Evolutionary conservation across 108 stramenopile species (phyloP).

Genomic region (Cylindrotheca closterium): DNA sequence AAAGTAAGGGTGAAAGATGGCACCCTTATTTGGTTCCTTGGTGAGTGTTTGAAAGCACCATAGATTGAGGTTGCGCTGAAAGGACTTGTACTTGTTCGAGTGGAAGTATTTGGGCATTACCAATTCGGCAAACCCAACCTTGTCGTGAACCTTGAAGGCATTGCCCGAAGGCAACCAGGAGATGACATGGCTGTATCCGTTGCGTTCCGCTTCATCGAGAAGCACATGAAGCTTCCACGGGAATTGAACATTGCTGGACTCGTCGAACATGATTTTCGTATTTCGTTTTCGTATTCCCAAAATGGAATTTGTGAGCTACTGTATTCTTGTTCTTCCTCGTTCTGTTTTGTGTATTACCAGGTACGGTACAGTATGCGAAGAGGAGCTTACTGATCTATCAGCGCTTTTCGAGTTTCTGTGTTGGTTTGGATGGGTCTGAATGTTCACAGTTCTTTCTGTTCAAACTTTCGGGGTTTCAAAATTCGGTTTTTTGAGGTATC

Average conservation of each 20-base stretch:
- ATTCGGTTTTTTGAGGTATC: too few species aligned
- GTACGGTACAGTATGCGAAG: too few species aligned
- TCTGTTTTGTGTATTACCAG: too few species aligned
- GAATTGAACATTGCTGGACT: slow-evolving; percentile 9
- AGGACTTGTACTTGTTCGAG: slow-evolving; percentile 68
- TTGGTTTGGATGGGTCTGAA: too few species aligned
- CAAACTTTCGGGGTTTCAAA: too few species aligned
- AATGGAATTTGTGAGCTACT: too few species aligned
- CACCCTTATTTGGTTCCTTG: slow-evolving; percentile 26
- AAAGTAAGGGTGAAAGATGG: slow-evolving; percentile 28
- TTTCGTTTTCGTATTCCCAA: too few species aligned
- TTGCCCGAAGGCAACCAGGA: slow-evolving; percentile 57
- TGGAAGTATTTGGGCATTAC: slow-evolving; percentile 75
- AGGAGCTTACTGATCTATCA: too few species aligned
- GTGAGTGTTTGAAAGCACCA: slow-evolving; percentile 10
- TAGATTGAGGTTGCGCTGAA: slow-evolving; percentile 66
- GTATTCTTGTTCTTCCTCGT: too few species aligned
- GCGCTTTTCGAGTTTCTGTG: too few species aligned
- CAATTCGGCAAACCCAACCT: slow-evolving; percentile 38
- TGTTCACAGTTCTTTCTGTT: too few species aligned
- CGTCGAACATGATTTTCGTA: slow-evolving; percentile 1
- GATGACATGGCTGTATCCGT: slow-evolving; percentile 22
- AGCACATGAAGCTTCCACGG: slow-evolving; percentile 19
- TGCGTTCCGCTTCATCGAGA: slow-evolving; percentile 17
- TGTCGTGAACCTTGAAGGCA: slow-evolving; percentile 46